Evolutionary conservation across 805 yeast genomes (phyloP).

Genomic region (Schwanniomyces yamadae): DNA sequence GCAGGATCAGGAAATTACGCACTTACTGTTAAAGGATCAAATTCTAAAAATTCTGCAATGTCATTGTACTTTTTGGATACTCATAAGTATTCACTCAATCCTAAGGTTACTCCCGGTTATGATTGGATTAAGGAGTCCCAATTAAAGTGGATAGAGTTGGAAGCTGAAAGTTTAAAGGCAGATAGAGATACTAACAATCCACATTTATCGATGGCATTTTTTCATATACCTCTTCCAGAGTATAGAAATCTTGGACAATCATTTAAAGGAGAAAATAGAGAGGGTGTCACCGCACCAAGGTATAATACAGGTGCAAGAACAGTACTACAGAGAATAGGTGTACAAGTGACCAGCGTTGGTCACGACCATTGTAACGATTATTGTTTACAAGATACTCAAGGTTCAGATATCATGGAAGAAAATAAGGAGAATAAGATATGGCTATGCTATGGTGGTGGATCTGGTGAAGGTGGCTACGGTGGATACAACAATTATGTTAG

Average conservation of each 20-base stretch:
- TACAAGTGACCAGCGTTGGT: constrained; percentile 76
- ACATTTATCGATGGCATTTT: constrained; percentile 80
- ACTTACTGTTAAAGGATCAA: constrained; percentile 47
- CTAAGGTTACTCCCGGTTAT: constrained; percentile 73
- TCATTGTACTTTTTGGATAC: constrained; percentile 79
- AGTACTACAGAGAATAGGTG: constrained; percentile 62
- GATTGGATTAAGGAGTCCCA: constrained; percentile 81
- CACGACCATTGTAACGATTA: constrained; percentile 96
- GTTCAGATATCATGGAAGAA: neutral
- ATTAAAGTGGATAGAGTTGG: constrained; percentile 51
- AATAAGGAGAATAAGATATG: constrained; percentile 48
- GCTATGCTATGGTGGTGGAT: constrained; percentile 93
- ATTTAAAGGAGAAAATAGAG: constrained; percentile 63
- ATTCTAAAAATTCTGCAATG: constrained; percentile 41
- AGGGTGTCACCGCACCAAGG: constrained; percentile 76
- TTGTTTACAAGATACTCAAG: constrained; percentile 58
- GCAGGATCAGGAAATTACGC: constrained; percentile 85
- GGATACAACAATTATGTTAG: constrained; percentile 90
- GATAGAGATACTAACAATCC: constrained; percentile 35
- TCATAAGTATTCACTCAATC: constrained; percentile 68
- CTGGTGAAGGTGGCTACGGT: constrained; percentile 95
- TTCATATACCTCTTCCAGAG: constrained; percentile 93
- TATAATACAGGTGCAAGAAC: constrained; percentile 67
- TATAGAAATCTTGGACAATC: constrained; percentile 50
- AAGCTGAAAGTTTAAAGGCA: constrained; percentile 24